phyloP scores from a whole-genome alignment of 1,139 yeast genomes.

The Pichia sp. region DNA sequence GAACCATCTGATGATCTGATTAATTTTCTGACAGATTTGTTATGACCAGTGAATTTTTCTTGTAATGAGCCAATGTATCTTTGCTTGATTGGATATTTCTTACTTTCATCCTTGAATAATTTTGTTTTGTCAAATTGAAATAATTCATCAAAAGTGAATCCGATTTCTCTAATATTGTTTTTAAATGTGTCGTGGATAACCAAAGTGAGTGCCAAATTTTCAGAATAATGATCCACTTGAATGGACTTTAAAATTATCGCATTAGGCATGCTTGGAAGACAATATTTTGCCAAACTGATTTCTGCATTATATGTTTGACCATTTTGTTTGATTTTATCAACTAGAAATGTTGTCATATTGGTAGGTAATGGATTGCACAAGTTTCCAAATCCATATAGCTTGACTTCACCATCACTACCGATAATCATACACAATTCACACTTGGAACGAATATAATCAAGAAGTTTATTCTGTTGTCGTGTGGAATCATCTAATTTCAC shows the following conservation, averaged over 20 bases:
- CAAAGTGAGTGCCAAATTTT: constrained; percentile 37
- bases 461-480: constrained; percentile 22
- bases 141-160: constrained; percentile 38
- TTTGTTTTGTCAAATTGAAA: constrained; percentile 26
- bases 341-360: constrained; percentile 15
- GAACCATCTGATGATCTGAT: constrained; percentile 64
- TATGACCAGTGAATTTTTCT: constrained; percentile 78
- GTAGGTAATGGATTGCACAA: constrained; percentile 48
- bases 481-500: constrained; percentile 20
- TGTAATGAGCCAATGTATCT: constrained; percentile 33
- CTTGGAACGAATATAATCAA: constrained; percentile 31
- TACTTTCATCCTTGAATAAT: neutral
- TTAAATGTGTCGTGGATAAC: constrained; percentile 47
- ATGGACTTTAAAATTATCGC: constrained; percentile 15
- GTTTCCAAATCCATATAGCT: constrained; percentile 51
- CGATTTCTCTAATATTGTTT: constrained; percentile 49
- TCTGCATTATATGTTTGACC: constrained; percentile 14
- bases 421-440: constrained; percentile 60
- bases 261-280: constrained; percentile 29
- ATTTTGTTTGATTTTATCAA: constrained; percentile 9
- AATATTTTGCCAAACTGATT: constrained; percentile 24
- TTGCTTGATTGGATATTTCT: neutral
- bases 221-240: constrained; percentile 17
- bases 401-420: constrained; percentile 44
- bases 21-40: constrained; percentile 69